Base-by-base conservation (phyloP, 768 basidiomycete species). In the Lentinula sp. region DNA sequence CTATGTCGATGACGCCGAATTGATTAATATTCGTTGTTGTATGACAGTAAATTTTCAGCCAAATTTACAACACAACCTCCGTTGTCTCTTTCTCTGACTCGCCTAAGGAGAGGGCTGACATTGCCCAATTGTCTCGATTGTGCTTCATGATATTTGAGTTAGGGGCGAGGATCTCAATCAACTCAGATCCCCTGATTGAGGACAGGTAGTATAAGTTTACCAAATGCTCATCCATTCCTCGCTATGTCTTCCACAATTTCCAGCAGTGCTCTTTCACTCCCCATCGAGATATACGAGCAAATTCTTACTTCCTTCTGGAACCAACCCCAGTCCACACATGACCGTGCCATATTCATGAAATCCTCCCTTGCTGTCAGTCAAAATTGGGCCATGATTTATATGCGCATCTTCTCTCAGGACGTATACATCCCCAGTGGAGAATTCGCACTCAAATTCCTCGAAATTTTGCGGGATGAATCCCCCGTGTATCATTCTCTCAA, bases 341-440 rank as follows among this genome's bases (percentile, higher is more conserved):
- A 59, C 15, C 58, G 58, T 16, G 34, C 6, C 15, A 37, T 15
- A 8, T 59, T 59, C n/a, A 59, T 59, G 48, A 59, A 49, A 59
- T 59, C 48, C 3, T 59, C 58, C 13, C 43, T 59, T 8, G 32
- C 7, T 40, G 58, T 59, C 13, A 50, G 35, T 34, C 11, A 11
- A 8, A 49, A n/a, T 3, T 59, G 58, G 58, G 28, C 48, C 4
- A 21, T 10, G 9, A 2, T 59, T 16, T 59, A 32, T 34, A 18
- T 51, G 46, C 5, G 34, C 23, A 16, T 40, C 5, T 59, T 48
- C 34, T 48, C 13, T 23, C 23, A 39, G 43, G 58, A 59, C 16
- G 58, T 59, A 7, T 46, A 59, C 21, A 59, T 59, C 18, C 58
- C 58, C 11, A 35, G 28, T 35, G 46, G 21, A 15, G 21, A 16